Conservation (phyloP, 2,329 filamentous ascomycete genomes). For the Aspergillus ochraceoroseus region DNA sequence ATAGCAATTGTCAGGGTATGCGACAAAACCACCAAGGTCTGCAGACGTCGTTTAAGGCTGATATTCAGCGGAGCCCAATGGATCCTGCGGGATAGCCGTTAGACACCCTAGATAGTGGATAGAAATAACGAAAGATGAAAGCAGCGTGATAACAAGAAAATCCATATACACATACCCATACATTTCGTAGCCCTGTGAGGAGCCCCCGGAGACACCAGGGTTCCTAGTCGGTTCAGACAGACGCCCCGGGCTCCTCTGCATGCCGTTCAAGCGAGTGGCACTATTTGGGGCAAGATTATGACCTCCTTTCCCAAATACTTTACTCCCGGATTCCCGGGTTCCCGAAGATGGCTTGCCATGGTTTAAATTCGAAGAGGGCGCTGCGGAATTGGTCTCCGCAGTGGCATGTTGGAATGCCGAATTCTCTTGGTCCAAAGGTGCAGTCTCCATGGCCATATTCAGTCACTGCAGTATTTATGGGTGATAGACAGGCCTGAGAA, state of each 20-base stretch:
- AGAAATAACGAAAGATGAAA: no score
- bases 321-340: not conserved
- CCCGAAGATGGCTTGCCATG: not conserved
- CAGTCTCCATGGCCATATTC: slow-evolving; percentile 5
- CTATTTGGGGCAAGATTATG: not conserved
- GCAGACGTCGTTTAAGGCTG: slow-evolving; percentile 64
- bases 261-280: not conserved
- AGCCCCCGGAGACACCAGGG: not conserved
- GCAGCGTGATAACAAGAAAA: not conserved
- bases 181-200: slow-evolving; percentile 5
- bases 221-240: not conserved
- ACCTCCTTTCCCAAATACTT: not conserved
- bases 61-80: slow-evolving; percentile 78
- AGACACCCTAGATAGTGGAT: slow-evolving; percentile 4
- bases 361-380: not conserved
- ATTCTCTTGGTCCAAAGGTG: slow-evolving; percentile 6
- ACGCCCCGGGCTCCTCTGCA: not conserved
- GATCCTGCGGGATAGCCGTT: slow-evolving; percentile 49
- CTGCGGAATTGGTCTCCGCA: not conserved
- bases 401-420: not conserved
- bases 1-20: slow-evolving; percentile 68
- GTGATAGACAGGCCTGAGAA: no score
- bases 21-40: slow-evolving; percentile 71
- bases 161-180: slow-evolving; percentile 11
- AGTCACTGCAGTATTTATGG: not conserved